Evolutionary conservation across 169 alveolate genomes (phyloP).

Genomic region (Plasmodium vivax): DNA sequence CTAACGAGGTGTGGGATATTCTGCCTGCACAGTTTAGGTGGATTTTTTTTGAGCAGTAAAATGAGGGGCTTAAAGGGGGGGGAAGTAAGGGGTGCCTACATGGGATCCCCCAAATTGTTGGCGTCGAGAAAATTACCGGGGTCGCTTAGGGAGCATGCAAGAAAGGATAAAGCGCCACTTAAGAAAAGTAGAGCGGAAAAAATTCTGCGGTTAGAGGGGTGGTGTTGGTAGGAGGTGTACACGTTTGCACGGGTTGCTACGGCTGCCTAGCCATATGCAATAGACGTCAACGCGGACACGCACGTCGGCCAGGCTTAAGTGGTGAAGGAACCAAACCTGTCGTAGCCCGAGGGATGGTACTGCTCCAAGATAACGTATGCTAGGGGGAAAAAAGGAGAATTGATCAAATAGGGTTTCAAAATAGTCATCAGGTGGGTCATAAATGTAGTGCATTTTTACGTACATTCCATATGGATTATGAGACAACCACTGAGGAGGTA

Average conservation of each 20-base stretch:
- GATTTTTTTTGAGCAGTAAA: neutral
- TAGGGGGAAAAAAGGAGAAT: neutral
- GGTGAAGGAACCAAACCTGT: neutral
- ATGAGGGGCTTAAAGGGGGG: neutral
- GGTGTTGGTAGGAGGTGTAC: neutral
- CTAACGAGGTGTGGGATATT: conserved; percentile 5
- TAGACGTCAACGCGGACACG: neutral
- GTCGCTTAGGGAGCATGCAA: conserved; percentile 34
- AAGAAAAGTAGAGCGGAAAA: conserved; percentile 13
- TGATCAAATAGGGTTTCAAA: neutral
- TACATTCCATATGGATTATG: conserved; percentile 33
- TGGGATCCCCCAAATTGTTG: neutral
- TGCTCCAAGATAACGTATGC: conserved; percentile 30
- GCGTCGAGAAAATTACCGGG: conserved; percentile 29
- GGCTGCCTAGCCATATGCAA: neutral
- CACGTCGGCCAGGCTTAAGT: neutral
- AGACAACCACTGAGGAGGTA: conserved; percentile 49
- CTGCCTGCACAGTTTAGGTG: conserved; percentile 28
- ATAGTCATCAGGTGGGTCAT: neutral
- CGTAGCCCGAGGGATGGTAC: neutral
- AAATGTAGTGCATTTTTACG: conserved; percentile 14
- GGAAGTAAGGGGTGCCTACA: neutral
- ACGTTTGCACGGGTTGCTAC: neutral
- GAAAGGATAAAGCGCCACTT: conserved; percentile 21
- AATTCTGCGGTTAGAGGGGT: conserved; percentile 1